Evolutionary conservation across 495 filamentous ascomycete genomes (phyloP), one percentile per base, ranked within the genome.

Genomic region (Neurospora pannonica): DNA sequence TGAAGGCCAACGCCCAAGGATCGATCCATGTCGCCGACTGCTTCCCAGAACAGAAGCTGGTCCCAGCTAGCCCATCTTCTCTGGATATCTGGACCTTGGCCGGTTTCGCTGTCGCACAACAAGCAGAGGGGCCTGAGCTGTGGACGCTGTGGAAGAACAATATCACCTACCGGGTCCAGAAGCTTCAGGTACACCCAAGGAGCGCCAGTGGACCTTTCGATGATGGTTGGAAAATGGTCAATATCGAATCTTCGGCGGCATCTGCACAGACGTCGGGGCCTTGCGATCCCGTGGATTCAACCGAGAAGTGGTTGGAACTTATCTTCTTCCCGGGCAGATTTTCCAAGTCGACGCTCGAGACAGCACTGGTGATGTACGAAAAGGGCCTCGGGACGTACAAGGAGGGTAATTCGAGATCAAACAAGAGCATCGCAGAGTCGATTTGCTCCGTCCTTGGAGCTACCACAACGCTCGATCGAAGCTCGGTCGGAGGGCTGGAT

Each of bases 61-160:
- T 89, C 60, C 94, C 97, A 0, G 87, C 83, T 71, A 91, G 86
- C 74, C 91, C 87, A 71, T 90, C 86, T 74, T 92, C 91, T 70
- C 90, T 90, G 72, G 92, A 94, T 77, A 89, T 93, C 75, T 99
- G 92, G 97, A 96, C 88, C 73, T 85, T 97, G 75, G 92, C 92
- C 15, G 93, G 97, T 76, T 98, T 98, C 81, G 87, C 89, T 73
- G 81, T 97, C 37, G 71, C 80, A 4, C 73, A 80, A 82, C 78
- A 88, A 76, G 76, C 84, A 7, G 73, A 78, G 15, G 80, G 81
- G 21, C 88, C 90, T 74, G 89, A 94, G 78, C 73, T 87, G 70
- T 99, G 96, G 96, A 87, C 94, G 15, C 83, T 96, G 54, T 95
- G 93, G 94, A 91, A 95, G 84, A 91, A 92, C 82, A 92, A 96